phyloP scores from a whole-genome alignment of 768 basidiomycete species.

The Mycena kentingensis region DNA sequence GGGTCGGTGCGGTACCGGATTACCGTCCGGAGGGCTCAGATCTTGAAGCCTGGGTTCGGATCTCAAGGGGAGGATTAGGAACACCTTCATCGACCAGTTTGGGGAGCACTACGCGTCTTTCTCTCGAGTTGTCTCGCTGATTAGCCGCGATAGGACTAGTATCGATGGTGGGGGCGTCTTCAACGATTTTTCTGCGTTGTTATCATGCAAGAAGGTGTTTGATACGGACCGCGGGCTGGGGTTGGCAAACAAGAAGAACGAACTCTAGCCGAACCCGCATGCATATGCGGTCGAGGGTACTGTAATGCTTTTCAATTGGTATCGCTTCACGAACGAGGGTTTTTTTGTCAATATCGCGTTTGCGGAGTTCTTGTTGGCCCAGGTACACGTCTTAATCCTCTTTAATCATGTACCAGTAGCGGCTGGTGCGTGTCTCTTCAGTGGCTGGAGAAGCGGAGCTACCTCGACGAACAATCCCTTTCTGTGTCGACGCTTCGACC shows the following conservation, averaged over 20 bases:
- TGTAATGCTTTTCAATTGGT: slow-evolving; percentile 71
- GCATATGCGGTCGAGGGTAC: slow-evolving; percentile 85
- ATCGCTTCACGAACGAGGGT: slow-evolving; percentile 92
- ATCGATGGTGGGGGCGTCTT: slow-evolving; percentile 98
- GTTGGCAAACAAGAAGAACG: slow-evolving; percentile 88
- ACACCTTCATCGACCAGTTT: slow-evolving; percentile 91
- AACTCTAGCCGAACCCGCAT: slow-evolving; percentile 94
- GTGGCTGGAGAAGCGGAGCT: slow-evolving; percentile 93
- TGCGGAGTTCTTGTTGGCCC: slow-evolving; percentile 91
- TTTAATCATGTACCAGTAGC: background rate
- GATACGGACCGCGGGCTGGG: slow-evolving; percentile 93
- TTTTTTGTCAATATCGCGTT: slow-evolving; percentile 95
- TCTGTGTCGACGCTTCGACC: too few relatives aligned
- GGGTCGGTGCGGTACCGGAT: slow-evolving; percentile 37
- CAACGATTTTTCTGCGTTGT: slow-evolving; percentile 94
- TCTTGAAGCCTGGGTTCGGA: slow-evolving; percentile 91
- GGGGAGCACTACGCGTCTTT: slow-evolving; percentile 50
- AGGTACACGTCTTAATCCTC: slow-evolving; percentile 45
- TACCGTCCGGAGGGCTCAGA: slow-evolving; percentile 68
- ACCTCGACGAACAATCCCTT: slow-evolving; percentile 96
- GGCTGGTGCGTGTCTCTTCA: slow-evolving; percentile 29
- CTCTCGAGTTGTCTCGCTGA: background rate
- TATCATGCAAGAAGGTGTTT: slow-evolving; percentile 93
- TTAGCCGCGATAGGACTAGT: slow-evolving; percentile 59
- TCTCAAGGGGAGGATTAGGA: slow-evolving; percentile 81